phyloP scores from a whole-genome alignment of 192 early-diverging fungal species.

The Coemansia sp. region DNA sequence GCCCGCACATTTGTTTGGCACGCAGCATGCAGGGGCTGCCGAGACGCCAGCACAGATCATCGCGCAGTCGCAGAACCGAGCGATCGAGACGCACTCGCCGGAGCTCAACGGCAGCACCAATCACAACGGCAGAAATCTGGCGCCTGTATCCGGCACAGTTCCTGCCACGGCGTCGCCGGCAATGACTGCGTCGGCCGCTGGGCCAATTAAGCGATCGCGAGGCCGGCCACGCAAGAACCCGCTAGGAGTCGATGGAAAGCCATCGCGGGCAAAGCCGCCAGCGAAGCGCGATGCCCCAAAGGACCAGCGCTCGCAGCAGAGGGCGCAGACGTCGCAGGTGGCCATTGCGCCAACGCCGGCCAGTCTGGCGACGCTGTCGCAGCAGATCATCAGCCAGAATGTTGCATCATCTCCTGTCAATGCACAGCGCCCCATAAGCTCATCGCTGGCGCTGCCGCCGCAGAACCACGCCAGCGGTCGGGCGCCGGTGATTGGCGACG shows the following conservation, averaged over 20 bases:
- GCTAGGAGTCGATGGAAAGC: constrained; percentile 21
- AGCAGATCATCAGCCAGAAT: constrained; percentile 47
- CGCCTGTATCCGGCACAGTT: neutral
- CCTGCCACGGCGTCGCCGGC: neutral
- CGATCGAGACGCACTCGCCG: constrained; percentile 28
- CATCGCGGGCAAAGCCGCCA: constrained; percentile 27
- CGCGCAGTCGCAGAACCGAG: constrained; percentile 41
- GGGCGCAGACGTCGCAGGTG: constrained; percentile 14
- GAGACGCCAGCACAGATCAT: constrained; percentile 37
- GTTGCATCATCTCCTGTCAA: constrained; percentile 25
- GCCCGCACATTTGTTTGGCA: constrained; percentile 1
- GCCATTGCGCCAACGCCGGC: constrained; percentile 35
- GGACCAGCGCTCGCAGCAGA: constrained; percentile 7
- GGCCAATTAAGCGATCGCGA: constrained; percentile 38
- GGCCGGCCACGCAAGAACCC: constrained; percentile 54
- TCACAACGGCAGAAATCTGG: neutral
- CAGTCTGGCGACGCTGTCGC: constrained; percentile 42
- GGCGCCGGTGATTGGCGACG: constrained; percentile 16
- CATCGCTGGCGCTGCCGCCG: constrained; percentile 25
- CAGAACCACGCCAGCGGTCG: constrained; percentile 29
- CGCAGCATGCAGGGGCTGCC: neutral
- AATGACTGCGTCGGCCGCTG: constrained; percentile 10
- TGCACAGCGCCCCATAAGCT: constrained; percentile 32
- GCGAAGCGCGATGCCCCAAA: constrained; percentile 11
- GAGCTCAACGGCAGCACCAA: constrained; percentile 28